phyloP scores from a whole-genome alignment of 2,329 filamentous ascomycete genomes.

The Hypoxylon sp. region DNA sequence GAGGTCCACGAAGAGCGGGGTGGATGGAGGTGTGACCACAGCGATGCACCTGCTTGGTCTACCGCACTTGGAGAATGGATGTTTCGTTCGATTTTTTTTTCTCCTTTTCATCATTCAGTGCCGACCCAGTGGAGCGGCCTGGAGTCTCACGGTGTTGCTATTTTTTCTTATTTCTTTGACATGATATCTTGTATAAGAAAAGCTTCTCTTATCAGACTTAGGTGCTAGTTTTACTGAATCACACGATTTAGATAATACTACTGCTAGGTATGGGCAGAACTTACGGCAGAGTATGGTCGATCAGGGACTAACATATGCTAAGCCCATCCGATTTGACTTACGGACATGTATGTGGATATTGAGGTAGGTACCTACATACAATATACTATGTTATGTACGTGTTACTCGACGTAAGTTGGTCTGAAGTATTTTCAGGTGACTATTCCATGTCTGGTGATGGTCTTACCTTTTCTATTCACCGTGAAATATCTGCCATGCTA shows the following conservation, averaged over 20 bases:
- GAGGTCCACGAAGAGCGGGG: constrained; percentile 23
- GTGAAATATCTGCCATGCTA: constrained; percentile 31
- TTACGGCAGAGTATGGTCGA: background rate
- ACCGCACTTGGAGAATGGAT: constrained; percentile 9
- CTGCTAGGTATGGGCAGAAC: background rate
- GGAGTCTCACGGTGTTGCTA: constrained; percentile 8
- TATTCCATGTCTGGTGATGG: constrained; percentile 8
- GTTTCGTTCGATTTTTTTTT: constrained; percentile 3
- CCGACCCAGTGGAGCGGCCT: constrained; percentile 17
- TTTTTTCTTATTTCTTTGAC: constrained; percentile 10
- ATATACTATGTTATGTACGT: background rate
- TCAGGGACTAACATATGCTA: constrained; percentile 13
- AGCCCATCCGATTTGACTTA: too few species aligned
- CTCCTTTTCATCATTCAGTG: constrained; percentile 2
- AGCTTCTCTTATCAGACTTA: constrained; percentile 7
- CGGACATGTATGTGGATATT: too few species aligned
- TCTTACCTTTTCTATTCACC: constrained; percentile 18
- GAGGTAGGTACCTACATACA: too few species aligned
- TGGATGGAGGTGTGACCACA: constrained; percentile 27
- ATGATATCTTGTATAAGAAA: constrained; percentile 2
- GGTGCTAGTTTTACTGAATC: constrained; percentile 12
- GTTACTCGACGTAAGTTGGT: constrained; percentile 7
- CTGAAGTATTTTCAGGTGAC: constrained; percentile 1
- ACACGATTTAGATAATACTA: constrained; percentile 5
- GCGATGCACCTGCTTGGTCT: constrained; percentile 22